Base-by-base conservation (phyloP, 1,284 basidiomycete species). In the Inonotus obliquus region DNA sequence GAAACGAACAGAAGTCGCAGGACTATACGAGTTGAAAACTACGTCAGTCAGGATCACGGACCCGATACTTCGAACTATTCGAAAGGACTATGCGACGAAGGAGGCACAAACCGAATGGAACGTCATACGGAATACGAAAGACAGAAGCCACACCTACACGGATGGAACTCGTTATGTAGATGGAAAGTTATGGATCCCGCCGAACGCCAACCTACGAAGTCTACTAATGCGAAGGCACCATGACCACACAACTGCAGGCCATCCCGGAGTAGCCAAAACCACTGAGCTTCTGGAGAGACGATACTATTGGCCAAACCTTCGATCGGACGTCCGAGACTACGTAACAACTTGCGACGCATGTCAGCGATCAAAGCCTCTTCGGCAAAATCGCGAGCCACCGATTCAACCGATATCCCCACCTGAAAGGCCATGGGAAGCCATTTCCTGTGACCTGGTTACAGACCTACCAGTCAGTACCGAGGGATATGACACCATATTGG, bases 401-500 rank as follows among this genome's bases (percentile, higher is more conserved):
- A 57, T 70, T 10, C 58, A 66, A 38, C 68, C 67, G 1, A 45
- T 66, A 27, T 17, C 49, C 13, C 53, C 61, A 1, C 63, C 68
- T 1, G 17, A 39, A 3, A 11, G 53, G 13, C 65, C 64, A 32
- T 72, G 67, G 67, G 17, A 65, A 32, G 7, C 44, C 7, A 63
- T 64, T 7, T 41, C 59, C 13, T 35, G 62, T n/a, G 62, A 65
- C 29, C 54, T 66, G 38, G 71, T 75, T 44, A 57, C 61, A 0
- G 58, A 67, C n/a, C 67, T 76, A 2, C 75, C 75, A 47, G 49
- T 62, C 5, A 72, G 67, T 0, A 49, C 21, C 10, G 23, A 72
- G n/a, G 77, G 75, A 0, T 73, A 67, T 37, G 67, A 81, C 59
- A 38, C 67, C 0, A 73, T 82, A 39, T 57, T 79, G 0, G 72